Percentiles rank a stretch among this genome's conserved stretches.
Conservation (phyloP, 257 asterid genomes). For the Forsythia viridissima region DNA sequence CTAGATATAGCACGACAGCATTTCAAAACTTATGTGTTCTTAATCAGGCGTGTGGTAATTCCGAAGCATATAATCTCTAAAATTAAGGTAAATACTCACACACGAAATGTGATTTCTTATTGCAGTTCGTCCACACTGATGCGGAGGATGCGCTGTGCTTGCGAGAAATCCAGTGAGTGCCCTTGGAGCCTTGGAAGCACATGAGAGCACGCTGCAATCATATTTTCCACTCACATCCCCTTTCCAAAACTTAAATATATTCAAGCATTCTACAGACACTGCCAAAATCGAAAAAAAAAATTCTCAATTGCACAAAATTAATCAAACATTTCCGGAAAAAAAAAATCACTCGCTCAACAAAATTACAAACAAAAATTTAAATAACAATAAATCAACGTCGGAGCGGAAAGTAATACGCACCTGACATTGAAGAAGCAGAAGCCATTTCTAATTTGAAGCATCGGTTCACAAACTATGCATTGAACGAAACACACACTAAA, state of each 20-base stretch:
- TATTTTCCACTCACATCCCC: slow-evolving; percentile 66
- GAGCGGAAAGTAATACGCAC: slow-evolving; percentile 29
- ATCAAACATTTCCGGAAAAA: not conserved
- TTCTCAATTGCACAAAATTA: slow-evolving; percentile 1
- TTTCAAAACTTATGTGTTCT: not conserved
- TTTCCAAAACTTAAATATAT: slow-evolving; percentile 69
- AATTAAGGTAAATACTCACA: slow-evolving; percentile 48
- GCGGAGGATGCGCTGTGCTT: slow-evolving; percentile 68
- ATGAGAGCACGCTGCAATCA: slow-evolving; percentile 69
- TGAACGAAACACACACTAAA: slow-evolving; percentile 28
- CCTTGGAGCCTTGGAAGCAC: slow-evolving; percentile 86
- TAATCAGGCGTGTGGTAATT: not conserved
- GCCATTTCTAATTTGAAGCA: slow-evolving; percentile 72
- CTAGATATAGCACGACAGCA: not conserved
- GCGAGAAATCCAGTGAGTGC: slow-evolving; percentile 83
- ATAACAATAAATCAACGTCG: slow-evolving; percentile 4
- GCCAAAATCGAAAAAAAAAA: slow-evolving; percentile 23
- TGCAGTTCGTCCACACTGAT: slow-evolving; percentile 38
- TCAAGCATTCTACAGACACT: slow-evolving; percentile 83
- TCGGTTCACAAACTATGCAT: slow-evolving; percentile 49
- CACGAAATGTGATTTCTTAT: slow-evolving; percentile 45
- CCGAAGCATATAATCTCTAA: not conserved
- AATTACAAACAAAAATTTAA: slow-evolving; percentile 7
- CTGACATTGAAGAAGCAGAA: slow-evolving; percentile 75
- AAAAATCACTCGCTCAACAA: slow-evolving; percentile 15